Base-by-base conservation (phyloP, 148 eudicot species). In the Rhododendron ferrugineum region DNA sequence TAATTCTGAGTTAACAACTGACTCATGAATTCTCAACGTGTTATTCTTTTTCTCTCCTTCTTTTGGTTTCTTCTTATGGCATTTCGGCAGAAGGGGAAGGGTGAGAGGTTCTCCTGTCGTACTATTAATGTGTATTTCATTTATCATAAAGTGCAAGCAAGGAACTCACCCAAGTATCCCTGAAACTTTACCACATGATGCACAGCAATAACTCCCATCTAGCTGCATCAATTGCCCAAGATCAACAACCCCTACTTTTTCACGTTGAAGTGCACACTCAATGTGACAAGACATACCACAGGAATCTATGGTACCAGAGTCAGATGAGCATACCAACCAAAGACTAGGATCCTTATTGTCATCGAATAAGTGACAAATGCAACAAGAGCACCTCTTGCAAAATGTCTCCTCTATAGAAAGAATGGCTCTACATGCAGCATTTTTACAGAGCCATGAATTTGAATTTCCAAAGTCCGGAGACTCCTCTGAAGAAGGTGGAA, bases 361-460 rank as follows among this genome's bases (percentile, higher is more conserved):
- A 92, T 96, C 98, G 88, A 92, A 95, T 66, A 62, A 86, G 89
- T 91, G 95, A 83, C 98, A 96, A 23, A 96, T 95, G 89, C 94
- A 95, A 88, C 99, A 96, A 18, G 99, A 97, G 86, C 99, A 97
- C 91, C 99, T 93, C 90, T 89, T 91, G 89, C 99, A 95, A 84
- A 95, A 97, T 18, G 89, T 88, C 85, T 94, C 92, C 84, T 91
- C 91, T 11, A 84, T 82, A 4, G 94, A 88, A 86, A 95, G 83
- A 84, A 86, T 79, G 70, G 96, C 95, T 85, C 94, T 91, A 80
- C 99, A 95, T 28, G 98, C 99, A 89, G 98, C 86, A 87, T 96
- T 96, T 76, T 91, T 89, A 85, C 99, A 96, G 26, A 93, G 86
- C 93, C 92, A 88, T 13, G 90, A 86, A 88, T 84, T 89, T 78